A percentile compares a stretch with the other conserved stretches of the same genome.
Conservation (phyloP, 2,329 filamentous ascomycete genomes). For the Leptosphaerulina australis region DNA sequence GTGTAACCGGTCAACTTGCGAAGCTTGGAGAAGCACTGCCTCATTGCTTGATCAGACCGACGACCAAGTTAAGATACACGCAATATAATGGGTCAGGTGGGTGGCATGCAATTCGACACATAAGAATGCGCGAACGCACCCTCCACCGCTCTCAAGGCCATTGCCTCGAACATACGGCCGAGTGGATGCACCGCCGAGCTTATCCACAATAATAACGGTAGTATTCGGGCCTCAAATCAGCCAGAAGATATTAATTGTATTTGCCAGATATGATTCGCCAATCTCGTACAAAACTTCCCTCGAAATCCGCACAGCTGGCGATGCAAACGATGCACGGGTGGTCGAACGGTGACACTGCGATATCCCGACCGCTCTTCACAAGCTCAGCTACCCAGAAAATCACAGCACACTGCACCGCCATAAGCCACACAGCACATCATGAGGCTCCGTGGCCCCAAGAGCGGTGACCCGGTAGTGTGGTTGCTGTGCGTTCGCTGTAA, state of each 20-base stretch:
- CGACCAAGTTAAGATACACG: background rate
- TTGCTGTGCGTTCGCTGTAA: conserved; percentile 11
- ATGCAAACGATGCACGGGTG: conserved; percentile 10
- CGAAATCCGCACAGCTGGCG: background rate
- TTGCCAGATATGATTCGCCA: conserved; percentile 1
- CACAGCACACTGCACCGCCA: conserved; percentile 39
- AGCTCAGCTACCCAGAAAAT: conserved; percentile 7
- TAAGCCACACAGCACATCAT: conserved; percentile 34
- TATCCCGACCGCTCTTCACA: conserved; percentile 13
- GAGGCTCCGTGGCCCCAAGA: background rate
- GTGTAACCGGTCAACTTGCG: too few relatives aligned
- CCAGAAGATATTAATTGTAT: background rate
- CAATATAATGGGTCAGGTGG: background rate
- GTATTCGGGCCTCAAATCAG: background rate
- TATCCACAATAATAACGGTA: background rate
- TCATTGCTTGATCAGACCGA: too few relatives aligned
- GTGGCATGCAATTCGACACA: background rate
- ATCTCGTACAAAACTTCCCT: background rate
- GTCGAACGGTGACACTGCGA: conserved; percentile 6
- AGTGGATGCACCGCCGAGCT: background rate
- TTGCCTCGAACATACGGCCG: background rate
- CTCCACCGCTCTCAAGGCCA: background rate
- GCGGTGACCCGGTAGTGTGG: conserved; percentile 6
- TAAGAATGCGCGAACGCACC: background rate
- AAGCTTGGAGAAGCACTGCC: too few relatives aligned